Percentiles rank a stretch among this genome's conserved stretches.
Evolutionary conservation across 2,329 filamentous ascomycete genomes (phyloP).

Genomic region (Pseudopithomyces chartarum): DNA sequence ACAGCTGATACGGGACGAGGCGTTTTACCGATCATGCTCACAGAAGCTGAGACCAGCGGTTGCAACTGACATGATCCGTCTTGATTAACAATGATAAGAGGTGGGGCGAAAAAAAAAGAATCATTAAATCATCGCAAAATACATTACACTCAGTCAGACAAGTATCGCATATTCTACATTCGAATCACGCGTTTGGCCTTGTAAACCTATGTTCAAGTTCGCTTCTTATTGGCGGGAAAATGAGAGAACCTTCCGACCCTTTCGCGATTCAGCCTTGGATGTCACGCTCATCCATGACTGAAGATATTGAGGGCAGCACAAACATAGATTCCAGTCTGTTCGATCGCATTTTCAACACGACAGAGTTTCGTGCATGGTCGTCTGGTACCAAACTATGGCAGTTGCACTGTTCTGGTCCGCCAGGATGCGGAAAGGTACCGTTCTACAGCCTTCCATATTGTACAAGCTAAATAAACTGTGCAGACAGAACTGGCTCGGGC

Average conservation of each 20-base stretch:
- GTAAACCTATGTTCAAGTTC: too few species aligned
- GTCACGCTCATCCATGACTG: background rate
- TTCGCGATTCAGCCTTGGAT: background rate
- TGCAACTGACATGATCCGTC: too few species aligned
- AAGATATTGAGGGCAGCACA: background rate
- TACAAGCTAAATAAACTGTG: background rate
- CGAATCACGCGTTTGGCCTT: too few species aligned
- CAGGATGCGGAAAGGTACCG: slow-evolving; percentile 17
- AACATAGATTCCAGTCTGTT: background rate
- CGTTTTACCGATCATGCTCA: too few species aligned
- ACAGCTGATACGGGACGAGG: too few species aligned
- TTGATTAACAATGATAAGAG: too few species aligned
- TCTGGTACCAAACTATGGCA: slow-evolving; percentile 8
- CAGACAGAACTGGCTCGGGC: background rate
- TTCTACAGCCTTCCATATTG: too few species aligned
- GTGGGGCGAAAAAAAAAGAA: too few species aligned
- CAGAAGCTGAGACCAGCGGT: too few species aligned
- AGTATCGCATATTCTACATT: too few species aligned
- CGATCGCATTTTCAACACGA: background rate
- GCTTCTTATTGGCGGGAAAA: background rate
- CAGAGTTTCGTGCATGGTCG: slow-evolving; percentile 6
- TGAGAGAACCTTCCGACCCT: background rate
- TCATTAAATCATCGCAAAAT: too few species aligned
- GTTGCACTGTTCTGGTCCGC: slow-evolving; percentile 14
- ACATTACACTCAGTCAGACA: too few species aligned